Conservation (phyloP, 2,329 filamentous ascomycete genomes). For the Pseudopithomyces chartarum region DNA sequence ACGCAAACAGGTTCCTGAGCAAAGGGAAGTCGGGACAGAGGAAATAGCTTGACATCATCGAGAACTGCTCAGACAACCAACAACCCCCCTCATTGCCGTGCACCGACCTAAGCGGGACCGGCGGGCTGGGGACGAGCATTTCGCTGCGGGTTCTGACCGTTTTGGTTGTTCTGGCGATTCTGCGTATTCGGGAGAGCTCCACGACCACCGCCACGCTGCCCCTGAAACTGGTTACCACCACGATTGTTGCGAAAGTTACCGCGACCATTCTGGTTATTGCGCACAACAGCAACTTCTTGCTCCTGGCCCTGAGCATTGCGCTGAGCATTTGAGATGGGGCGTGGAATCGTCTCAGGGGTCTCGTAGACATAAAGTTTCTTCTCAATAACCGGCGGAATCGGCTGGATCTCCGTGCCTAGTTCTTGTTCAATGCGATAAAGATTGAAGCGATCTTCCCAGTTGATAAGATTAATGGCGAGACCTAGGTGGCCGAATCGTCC, state of each 20-base stretch:
- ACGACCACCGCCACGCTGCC: constrained; percentile 25
- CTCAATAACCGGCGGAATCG: constrained; percentile 93
- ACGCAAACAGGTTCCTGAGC: constrained; percentile 30
- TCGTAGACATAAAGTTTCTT: constrained; percentile 99
- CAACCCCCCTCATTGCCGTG: constrained; percentile 14
- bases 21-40: constrained; percentile 37
- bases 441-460: constrained; percentile 99
- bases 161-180: constrained; percentile 42
- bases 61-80: constrained; percentile 37
- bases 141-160: constrained; percentile 42
- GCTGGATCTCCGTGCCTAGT: constrained; percentile 93
- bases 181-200: constrained; percentile 30
- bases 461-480: constrained; percentile 98
- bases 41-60: constrained; percentile 27
- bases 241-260: constrained; percentile 36
- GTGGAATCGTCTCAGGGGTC: constrained; percentile 90
- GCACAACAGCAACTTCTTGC: constrained; percentile 27
- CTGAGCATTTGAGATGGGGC: constrained; percentile 68
- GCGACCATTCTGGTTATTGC: constrained; percentile 22
- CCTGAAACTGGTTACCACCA: constrained; percentile 33
- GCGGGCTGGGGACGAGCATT: constrained; percentile 39
- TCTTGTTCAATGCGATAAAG: constrained; percentile 98
- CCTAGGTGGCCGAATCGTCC: constrained; percentile 96
- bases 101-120: constrained; percentile 34
- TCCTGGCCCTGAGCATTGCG: constrained; percentile 24